These are phyloP conservation scores for Leccinum boreale DNA, from an alignment of 768 basidiomycete species.

Conservation along the genomic window DNA sequence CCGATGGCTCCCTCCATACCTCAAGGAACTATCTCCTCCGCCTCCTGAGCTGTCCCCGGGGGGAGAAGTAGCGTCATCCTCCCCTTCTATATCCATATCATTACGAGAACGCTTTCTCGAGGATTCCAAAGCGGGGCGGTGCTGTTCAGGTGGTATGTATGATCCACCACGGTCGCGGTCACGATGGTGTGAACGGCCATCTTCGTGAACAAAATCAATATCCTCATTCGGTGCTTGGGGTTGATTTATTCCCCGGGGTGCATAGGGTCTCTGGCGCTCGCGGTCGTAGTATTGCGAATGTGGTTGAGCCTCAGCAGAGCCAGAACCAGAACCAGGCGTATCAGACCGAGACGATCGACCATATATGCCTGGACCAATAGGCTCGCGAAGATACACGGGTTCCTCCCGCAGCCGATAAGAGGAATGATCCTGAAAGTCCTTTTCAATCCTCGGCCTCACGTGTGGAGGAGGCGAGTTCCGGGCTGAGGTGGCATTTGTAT, in stretches of 20 bases:
- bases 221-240: conserved; percentile 40
- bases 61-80: conserved; percentile 43
- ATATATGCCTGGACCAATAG: conserved; percentile 28
- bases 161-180: conserved; percentile 39
- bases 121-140: conserved; percentile 40
- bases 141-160: conserved; percentile 35
- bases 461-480: conserved; percentile 44
- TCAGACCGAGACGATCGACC: conserved; percentile 50
- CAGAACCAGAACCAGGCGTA: conserved; percentile 56
- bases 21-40: conserved; percentile 28
- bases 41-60: conserved; percentile 27
- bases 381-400: conserved; percentile 29
- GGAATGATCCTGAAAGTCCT: conserved; percentile 30
- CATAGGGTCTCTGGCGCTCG: conserved; percentile 48
- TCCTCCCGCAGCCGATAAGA: conserved; percentile 31
- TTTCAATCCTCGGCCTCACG: conserved; percentile 35
- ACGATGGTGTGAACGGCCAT: conserved; percentile 39
- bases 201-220: conserved; percentile 52
- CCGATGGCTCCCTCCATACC: conserved; percentile 37
- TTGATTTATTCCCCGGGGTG: conserved; percentile 49
- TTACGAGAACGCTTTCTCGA: conserved; percentile 56
- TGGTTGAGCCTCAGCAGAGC: conserved; percentile 45
- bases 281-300: conserved; percentile 48
- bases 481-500: conserved; percentile 21
- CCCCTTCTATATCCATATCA: conserved; percentile 63